A percentile compares a stretch with the other conserved stretches of the same genome.
These are phyloP conservation scores for Stachybotrys elegans DNA, from an alignment of 2,329 filamentous ascomycete species.

Conservation along the genomic window DNA sequence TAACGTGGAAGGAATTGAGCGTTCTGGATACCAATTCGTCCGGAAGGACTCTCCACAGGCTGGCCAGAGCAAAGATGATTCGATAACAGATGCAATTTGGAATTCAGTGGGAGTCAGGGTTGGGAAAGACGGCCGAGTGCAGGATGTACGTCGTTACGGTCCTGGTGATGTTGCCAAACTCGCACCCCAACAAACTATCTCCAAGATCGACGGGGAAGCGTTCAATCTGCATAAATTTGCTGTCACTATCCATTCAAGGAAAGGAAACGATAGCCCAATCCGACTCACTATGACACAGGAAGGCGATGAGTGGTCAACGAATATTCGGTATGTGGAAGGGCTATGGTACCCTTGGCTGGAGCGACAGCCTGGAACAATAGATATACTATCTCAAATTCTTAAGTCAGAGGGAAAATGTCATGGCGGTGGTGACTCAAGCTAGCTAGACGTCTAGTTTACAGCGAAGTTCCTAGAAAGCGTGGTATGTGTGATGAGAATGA, in stretches of 20 bases:
- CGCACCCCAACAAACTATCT: conserved; percentile 5
- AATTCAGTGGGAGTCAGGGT: conserved; percentile 6
- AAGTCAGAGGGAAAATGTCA: no score
- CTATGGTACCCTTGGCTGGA: neutral
- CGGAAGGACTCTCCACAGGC: neutral
- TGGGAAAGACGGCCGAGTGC: neutral
- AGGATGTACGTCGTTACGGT: conserved; percentile 5
- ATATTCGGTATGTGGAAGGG: neutral
- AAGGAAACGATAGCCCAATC: neutral
- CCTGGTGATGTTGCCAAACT: conserved; percentile 5
- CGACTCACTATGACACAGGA: neutral
- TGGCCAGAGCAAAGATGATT: neutral
- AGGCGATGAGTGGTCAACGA: neutral
- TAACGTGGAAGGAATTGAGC: conserved; percentile 6
- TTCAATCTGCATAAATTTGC: conserved; percentile 4
- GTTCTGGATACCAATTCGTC: conserved; percentile 5
- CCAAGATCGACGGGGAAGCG: neutral
- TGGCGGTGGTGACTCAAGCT: no score
- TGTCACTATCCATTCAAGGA: neutral
- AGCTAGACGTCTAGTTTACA: no score
- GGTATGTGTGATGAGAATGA: no score
- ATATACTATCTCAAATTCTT: neutral
- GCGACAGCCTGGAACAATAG: neutral
- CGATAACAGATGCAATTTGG: conserved; percentile 3
- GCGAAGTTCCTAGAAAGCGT: no score